A percentile compares a stretch with the other conserved stretches of the same genome.
Evolutionary conservation across 108 stramenopile species (phyloP).

Genomic region (Parietichytrium sp.): DNA sequence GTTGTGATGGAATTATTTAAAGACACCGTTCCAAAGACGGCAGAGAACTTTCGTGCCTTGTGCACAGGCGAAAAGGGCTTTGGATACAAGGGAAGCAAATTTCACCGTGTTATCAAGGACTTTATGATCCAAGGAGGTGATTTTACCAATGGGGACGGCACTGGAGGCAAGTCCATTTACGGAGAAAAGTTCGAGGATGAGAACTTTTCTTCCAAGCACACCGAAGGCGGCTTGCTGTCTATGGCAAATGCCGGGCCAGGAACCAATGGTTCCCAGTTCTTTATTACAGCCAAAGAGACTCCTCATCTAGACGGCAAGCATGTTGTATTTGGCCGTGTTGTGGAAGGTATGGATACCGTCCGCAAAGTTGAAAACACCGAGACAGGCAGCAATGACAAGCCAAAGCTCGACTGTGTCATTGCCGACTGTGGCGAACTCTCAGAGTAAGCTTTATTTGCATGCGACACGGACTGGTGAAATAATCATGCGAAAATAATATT

Average conservation of each 20-base stretch:
- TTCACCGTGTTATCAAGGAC: slow-evolving; percentile 86
- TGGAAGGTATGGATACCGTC: slow-evolving; percentile 92
- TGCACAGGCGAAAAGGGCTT: slow-evolving; percentile 80
- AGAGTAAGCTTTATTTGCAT: not conserved
- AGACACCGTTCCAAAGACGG: slow-evolving; percentile 89
- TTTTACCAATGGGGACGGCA: slow-evolving; percentile 87
- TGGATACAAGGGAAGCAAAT: slow-evolving; percentile 77
- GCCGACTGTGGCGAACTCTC: slow-evolving; percentile 86
- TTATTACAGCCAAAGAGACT: slow-evolving; percentile 77
- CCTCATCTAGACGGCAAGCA: slow-evolving; percentile 96
- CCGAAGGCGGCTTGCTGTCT: slow-evolving; percentile 69
- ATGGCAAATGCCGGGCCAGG: slow-evolving; percentile 91
- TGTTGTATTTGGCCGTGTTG: slow-evolving; percentile 96
- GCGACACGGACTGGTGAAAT: no score
- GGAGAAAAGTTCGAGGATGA: slow-evolving; percentile 84
- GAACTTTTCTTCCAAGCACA: slow-evolving; percentile 82
- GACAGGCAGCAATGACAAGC: slow-evolving; percentile 69
- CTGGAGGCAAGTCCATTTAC: slow-evolving; percentile 84
- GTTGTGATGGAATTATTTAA: slow-evolving; percentile 79
- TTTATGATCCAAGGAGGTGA: slow-evolving; percentile 95
- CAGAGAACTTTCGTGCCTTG: slow-evolving; percentile 67
- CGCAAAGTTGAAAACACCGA: slow-evolving; percentile 74
- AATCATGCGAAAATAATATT: no score
- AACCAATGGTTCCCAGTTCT: slow-evolving; percentile 91
- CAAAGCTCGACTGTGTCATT: slow-evolving; percentile 76